Conservation (phyloP, 495 filamentous ascomycete genomes). For the Amorphotheca resinae region DNA sequence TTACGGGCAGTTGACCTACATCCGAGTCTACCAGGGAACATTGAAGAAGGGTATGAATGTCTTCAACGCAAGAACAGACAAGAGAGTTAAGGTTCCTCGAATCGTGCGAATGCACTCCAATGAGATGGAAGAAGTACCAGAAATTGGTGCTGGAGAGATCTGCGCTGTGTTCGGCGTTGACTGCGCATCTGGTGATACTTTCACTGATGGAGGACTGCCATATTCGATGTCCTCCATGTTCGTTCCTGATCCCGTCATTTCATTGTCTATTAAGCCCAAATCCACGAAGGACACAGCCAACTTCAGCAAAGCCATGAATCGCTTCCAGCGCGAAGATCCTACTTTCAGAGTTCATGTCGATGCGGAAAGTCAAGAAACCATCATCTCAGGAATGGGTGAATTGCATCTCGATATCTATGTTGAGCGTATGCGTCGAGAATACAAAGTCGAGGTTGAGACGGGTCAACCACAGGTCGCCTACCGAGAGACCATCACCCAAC, state of each 20-base stretch:
- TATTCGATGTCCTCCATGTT: slow-evolving; percentile 99
- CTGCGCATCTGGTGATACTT: slow-evolving; percentile 95
- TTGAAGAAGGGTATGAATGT: slow-evolving; percentile 80
- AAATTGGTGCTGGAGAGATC: slow-evolving; percentile 93
- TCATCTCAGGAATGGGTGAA: slow-evolving; percentile 98
- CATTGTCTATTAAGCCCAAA: slow-evolving; percentile 93
- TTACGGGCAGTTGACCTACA: slow-evolving; percentile 96
- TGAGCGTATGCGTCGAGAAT: slow-evolving; percentile 96
- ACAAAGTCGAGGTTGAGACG: slow-evolving; percentile 89
- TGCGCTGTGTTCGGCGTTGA: slow-evolving; percentile 98
- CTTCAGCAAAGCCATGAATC: slow-evolving; percentile 97
- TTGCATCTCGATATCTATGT: slow-evolving; percentile 95
- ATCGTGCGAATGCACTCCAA: slow-evolving; percentile 99
- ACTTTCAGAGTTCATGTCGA: slow-evolving; percentile 95
- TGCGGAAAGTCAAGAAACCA: slow-evolving; percentile 79
- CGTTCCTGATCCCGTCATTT: slow-evolving; percentile 96
- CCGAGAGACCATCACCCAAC: slow-evolving; percentile 77
- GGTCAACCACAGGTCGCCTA: slow-evolving; percentile 96
- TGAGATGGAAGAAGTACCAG: slow-evolving; percentile 92
- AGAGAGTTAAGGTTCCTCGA: slow-evolving; percentile 92
- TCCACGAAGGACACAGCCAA: slow-evolving; percentile 82
- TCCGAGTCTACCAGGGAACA: slow-evolving; percentile 93
- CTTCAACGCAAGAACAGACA: slow-evolving; percentile 85
- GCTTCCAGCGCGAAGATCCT: slow-evolving; percentile 97
- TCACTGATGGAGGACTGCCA: slow-evolving; percentile 86